Conservation (phyloP, 352 stramenopile genomes). For the Globisporangium alternatum region DNA sequence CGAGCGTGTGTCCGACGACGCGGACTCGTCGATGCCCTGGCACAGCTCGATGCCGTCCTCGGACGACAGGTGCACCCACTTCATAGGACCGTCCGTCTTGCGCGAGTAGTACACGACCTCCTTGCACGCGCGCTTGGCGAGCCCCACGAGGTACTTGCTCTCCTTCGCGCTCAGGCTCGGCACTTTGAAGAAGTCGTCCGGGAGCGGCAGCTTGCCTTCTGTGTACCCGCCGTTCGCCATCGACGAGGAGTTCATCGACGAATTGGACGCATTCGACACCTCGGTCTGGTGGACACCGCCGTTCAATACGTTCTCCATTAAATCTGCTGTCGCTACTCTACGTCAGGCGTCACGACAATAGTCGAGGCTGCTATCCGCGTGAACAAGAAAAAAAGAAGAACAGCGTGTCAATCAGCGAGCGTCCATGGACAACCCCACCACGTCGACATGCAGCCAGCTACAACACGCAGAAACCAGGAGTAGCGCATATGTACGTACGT, state of each 20-base stretch:
- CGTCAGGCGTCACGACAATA: neutral
- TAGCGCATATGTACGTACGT: no score
- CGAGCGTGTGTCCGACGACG: constrained; percentile 5
- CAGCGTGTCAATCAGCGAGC: no score
- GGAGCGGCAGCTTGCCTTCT: constrained; percentile 50
- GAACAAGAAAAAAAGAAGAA: no score
- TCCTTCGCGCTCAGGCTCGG: constrained; percentile 62
- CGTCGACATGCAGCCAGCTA: no score
- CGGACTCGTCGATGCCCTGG: constrained; percentile 58
- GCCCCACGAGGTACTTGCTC: constrained; percentile 57
- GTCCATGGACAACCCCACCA: no score
- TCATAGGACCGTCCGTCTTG: constrained; percentile 59
- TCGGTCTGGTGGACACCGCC: neutral
- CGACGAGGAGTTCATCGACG: constrained; percentile 11
- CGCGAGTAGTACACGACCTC: constrained; percentile 85
- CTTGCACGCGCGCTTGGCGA: constrained; percentile 80
- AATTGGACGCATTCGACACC: constrained; percentile 12
- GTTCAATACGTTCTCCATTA: neutral
- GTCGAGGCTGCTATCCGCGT: neutral
- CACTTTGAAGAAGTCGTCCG: constrained; percentile 66
- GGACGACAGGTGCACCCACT: constrained; percentile 73
- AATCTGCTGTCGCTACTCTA: neutral
- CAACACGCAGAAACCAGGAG: no score
- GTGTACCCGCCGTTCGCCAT: neutral
- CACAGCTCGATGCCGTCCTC: constrained; percentile 73